Percentiles rank a stretch among this genome's conserved stretches.
Evolutionary conservation across 2,329 filamentous ascomycete species (phyloP).

Genomic region (Ploettnerulaceae sp.): DNA sequence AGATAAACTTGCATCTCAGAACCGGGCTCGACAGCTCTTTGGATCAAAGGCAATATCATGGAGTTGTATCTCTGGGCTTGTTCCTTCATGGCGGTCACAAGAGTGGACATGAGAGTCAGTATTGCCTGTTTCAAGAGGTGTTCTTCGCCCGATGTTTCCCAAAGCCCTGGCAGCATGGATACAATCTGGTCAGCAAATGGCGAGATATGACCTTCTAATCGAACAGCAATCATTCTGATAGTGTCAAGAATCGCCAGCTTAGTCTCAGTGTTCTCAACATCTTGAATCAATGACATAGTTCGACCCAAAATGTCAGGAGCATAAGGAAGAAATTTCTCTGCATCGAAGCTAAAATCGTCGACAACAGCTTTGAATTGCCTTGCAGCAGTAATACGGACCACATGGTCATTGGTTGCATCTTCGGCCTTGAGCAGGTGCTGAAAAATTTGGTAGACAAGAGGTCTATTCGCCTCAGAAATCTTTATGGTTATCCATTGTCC

Average conservation of each 20-base stretch:
- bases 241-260: slow-evolving; percentile 89
- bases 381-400: slow-evolving; percentile 87
- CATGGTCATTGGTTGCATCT: slow-evolving; percentile 79
- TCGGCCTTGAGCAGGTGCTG: slow-evolving; percentile 74
- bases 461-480: slow-evolving; percentile 60
- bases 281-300: slow-evolving; percentile 72
- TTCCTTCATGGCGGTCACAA: slow-evolving; percentile 80
- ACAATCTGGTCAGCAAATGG: slow-evolving; percentile 77
- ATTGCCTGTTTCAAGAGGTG: slow-evolving; percentile 94
- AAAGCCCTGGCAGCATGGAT: slow-evolving; percentile 71
- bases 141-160: slow-evolving; percentile 74
- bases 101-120: slow-evolving; percentile 74
- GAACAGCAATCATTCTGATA: slow-evolving; percentile 71
- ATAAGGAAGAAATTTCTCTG: slow-evolving; percentile 70
- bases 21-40: slow-evolving; percentile 69
- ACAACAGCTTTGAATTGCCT: slow-evolving; percentile 75
- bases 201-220: slow-evolving; percentile 69
- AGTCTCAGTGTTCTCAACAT: slow-evolving; percentile 78
- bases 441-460: slow-evolving; percentile 82
- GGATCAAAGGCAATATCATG: slow-evolving; percentile 76
- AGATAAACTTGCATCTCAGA: slow-evolving; percentile 76
- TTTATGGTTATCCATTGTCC: slow-evolving; percentile 86
- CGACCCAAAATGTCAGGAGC: slow-evolving; percentile 67
- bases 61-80: slow-evolving; percentile 73
- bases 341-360: slow-evolving; percentile 78